Evolutionary conservation across 2,329 filamentous ascomycete genomes (phyloP), one percentile per base, ranked within the genome.

Genomic region (Aplosporella prunicola): DNA sequence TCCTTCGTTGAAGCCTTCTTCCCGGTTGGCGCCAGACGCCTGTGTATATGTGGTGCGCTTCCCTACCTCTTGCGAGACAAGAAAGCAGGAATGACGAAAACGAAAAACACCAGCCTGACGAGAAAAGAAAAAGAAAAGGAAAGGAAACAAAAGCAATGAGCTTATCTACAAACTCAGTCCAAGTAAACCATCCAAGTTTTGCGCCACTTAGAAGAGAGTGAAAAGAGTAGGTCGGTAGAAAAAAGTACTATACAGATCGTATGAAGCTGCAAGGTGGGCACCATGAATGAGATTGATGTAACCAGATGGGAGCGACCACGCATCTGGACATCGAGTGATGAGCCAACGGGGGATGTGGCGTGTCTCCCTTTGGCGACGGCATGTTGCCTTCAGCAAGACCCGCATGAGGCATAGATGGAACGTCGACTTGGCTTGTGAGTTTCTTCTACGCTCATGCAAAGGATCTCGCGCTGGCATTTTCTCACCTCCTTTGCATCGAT

Each of bases 401-500:
- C n/a, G n/a, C n/a, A n/a, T n/a, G n/a, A n/a, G n/a, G n/a, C n/a
- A n/a, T n/a, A n/a, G n/a, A n/a, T n/a, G n/a, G n/a, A n/a, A n/a
- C n/a, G n/a, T n/a, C n/a, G n/a, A n/a, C n/a, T n/a, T n/a, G n/a
- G n/a, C n/a, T n/a, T n/a, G n/a, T n/a, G n/a, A n/a, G n/a, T n/a
- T n/a, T n/a, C n/a, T n/a, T n/a, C n/a, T n/a, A n/a, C n/a, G n/a
- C n/a, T n/a, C n/a, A 11, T 11, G 30, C 18, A 36, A 27, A 25
- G 15, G 15, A 30, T n/a, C 10, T 29, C 10, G 15, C 10, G 9
- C 15, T 3, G 15, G 20, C 18, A 13, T 23, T 17, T 8, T 11
- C 36, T 44, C 40, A 44, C 36, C 40, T 35, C 43, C 43, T 32
- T 34, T 56, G 53, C 57, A 60, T 60, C 43, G 29, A 15, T 9